These are phyloP conservation scores for Calonectria crousiana DNA, from an alignment of 2,329 filamentous ascomycete genomes.

Conservation along the genomic window DNA sequence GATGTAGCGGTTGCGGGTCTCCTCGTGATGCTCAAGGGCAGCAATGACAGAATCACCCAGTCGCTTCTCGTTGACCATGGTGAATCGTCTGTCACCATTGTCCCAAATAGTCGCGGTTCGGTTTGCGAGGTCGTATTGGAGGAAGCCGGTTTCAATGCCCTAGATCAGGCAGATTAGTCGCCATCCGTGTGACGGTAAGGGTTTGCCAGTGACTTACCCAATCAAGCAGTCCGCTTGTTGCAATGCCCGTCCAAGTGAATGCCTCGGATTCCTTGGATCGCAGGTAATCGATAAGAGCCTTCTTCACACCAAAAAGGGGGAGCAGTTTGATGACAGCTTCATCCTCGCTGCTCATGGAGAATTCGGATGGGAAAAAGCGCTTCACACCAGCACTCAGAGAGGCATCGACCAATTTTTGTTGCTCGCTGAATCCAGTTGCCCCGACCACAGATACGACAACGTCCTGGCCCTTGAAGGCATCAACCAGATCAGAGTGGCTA, in stretches of 20 bases:
- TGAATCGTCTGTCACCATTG: constrained; percentile 26
- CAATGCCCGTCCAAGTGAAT: constrained; percentile 42
- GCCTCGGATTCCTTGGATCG: constrained; percentile 22
- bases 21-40: constrained; percentile 57
- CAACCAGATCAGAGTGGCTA: constrained; percentile 11
- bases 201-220: constrained; percentile 25
- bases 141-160: constrained; percentile 29
- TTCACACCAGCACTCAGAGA: constrained; percentile 65
- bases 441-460: constrained; percentile 57
- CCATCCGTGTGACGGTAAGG: neutral
- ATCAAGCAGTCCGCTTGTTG: constrained; percentile 48
- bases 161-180: neutral
- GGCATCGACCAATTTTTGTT: constrained; percentile 64
- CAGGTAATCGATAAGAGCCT: constrained; percentile 31
- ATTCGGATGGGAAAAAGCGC: constrained; percentile 67
- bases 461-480: constrained; percentile 29
- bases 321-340: constrained; percentile 29
- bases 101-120: constrained; percentile 30
- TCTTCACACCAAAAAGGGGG: constrained; percentile 36
- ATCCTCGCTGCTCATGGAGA: constrained; percentile 48
- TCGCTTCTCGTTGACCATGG: constrained; percentile 30
- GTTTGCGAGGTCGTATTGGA: constrained; percentile 26
- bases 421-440: constrained; percentile 54
- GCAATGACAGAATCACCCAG: constrained; percentile 61
- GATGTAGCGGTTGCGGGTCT: constrained; percentile 65